These are phyloP conservation scores for Lachancea sp. DNA, from an alignment of 805 yeast species.

Conservation along the genomic window DNA sequence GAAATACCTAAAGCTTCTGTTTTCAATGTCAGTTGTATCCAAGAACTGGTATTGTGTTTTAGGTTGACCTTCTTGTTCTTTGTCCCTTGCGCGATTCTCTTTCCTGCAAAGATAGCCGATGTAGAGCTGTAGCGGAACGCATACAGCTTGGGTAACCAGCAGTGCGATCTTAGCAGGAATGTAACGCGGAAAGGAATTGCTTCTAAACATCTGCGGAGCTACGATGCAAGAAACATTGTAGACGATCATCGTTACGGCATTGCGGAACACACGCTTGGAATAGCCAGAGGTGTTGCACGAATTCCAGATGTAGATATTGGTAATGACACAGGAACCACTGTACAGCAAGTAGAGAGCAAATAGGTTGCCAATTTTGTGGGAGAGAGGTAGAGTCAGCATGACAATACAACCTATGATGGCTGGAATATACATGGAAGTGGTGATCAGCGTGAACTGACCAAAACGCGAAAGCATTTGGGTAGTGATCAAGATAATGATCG, in stretches of 20 bases:
- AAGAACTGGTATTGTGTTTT: slow-evolving; percentile 39
- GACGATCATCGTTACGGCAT: slow-evolving; percentile 50
- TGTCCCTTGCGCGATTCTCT: slow-evolving; percentile 49
- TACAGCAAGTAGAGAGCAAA: slow-evolving; percentile 45
- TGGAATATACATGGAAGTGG: slow-evolving; percentile 37
- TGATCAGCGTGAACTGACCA: slow-evolving; percentile 34
- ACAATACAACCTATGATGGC: slow-evolving; percentile 48
- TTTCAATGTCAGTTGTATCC: slow-evolving; percentile 57
- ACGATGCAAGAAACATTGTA: slow-evolving; percentile 53
- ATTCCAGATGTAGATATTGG: slow-evolving; percentile 56
- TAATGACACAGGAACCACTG: slow-evolving; percentile 52
- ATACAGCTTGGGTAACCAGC: slow-evolving; percentile 43
- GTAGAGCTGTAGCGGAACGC: slow-evolving; percentile 38
- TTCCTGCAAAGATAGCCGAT: slow-evolving; percentile 39
- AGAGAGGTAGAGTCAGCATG: slow-evolving; percentile 33
- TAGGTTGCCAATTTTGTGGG: slow-evolving; percentile 40
- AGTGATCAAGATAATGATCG: slow-evolving; percentile 35
- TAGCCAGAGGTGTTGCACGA: slow-evolving; percentile 58
- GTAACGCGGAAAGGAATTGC: slow-evolving; percentile 45
- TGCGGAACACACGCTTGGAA: slow-evolving; percentile 49
- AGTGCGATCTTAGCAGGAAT: slow-evolving; percentile 53
- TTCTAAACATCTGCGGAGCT: slow-evolving; percentile 59
- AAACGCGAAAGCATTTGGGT: slow-evolving; percentile 34
- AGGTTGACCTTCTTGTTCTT: slow-evolving; percentile 29
- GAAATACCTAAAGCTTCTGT: slow-evolving; percentile 50